Conservation (phyloP, 805 yeast genomes). For the Candida tallmaniae region DNA sequence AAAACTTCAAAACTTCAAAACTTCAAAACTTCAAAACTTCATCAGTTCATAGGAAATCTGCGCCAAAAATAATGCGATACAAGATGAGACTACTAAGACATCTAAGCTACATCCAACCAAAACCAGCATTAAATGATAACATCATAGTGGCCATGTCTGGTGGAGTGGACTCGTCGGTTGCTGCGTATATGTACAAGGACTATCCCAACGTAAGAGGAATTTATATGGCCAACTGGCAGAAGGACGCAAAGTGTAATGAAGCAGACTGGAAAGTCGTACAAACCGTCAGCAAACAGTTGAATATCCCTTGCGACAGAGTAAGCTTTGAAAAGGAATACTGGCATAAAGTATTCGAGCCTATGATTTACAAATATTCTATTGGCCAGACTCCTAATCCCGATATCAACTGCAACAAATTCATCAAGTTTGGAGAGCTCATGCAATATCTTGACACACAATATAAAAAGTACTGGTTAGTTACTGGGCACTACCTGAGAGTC, state of each 20-base stretch:
- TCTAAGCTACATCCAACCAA: slow-evolving; percentile 6
- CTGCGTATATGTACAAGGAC: slow-evolving; percentile 62
- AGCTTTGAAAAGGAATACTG: slow-evolving; percentile 91
- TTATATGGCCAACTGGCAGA: slow-evolving; percentile 92
- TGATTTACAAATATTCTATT: slow-evolving; percentile 63
- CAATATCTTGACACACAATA: slow-evolving; percentile 45
- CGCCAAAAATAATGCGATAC: no score
- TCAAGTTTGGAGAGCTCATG: slow-evolving; percentile 80
- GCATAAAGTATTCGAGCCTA: slow-evolving; percentile 88
- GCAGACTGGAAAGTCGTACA: slow-evolving; percentile 85
- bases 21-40: no score
- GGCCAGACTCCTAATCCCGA: slow-evolving; percentile 97
- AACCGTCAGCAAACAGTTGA: slow-evolving; percentile 52
- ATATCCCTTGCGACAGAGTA: slow-evolving; percentile 69
- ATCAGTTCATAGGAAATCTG: no score
- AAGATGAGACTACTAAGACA: slow-evolving; percentile 1
- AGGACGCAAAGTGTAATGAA: slow-evolving; percentile 68
- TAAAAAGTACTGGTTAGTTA: slow-evolving; percentile 74
- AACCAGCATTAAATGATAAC: slow-evolving; percentile 41
- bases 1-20: no score
- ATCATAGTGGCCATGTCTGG: slow-evolving; percentile 90
- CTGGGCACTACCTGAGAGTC: slow-evolving; percentile 76
- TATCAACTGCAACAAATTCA: slow-evolving; percentile 75
- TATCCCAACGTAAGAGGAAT: slow-evolving; percentile 68
- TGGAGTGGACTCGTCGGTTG: slow-evolving; percentile 92